These are phyloP conservation scores for Suhomyces vadensis DNA, from an alignment of 805 yeast genomes.

Conservation along the genomic window DNA sequence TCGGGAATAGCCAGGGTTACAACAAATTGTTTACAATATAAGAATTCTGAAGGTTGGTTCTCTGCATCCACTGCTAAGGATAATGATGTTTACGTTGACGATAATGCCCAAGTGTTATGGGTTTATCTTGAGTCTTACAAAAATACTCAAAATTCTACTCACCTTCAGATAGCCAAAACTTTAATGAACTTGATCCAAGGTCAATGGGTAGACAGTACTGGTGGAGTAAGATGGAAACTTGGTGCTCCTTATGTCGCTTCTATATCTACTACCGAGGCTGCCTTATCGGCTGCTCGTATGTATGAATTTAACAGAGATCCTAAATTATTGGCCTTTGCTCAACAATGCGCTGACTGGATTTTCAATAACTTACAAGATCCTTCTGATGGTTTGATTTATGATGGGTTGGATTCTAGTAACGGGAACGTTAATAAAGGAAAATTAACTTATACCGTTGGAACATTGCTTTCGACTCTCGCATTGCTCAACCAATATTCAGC, in stretches of 20 bases:
- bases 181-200: slow-evolving; percentile 10
- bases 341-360: slow-evolving; percentile 13
- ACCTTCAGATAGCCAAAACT: slow-evolving; percentile 10
- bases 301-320: slow-evolving; percentile 10
- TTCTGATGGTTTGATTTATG: slow-evolving; percentile 13
- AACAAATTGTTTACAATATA: slow-evolving; percentile 10
- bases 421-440: slow-evolving; percentile 14
- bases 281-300: slow-evolving; percentile 14
- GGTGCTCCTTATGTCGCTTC: slow-evolving; percentile 15
- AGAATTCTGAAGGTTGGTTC: slow-evolving; percentile 13
- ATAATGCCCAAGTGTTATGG: slow-evolving; percentile 18
- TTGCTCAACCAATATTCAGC: slow-evolving; percentile 11
- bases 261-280: slow-evolving; percentile 17
- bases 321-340: slow-evolving; percentile 10
- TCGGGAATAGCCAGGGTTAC: slow-evolving; percentile 5
- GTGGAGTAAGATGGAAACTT: slow-evolving; percentile 15
- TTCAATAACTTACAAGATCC: slow-evolving; percentile 16
- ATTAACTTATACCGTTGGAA: slow-evolving; percentile 17
- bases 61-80: slow-evolving; percentile 13
- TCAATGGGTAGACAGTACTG: slow-evolving; percentile 11
- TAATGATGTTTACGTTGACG: slow-evolving; percentile 16
- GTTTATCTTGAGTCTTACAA: slow-evolving; percentile 14
- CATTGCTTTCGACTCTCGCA: slow-evolving; percentile 13
- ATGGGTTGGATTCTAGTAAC: slow-evolving; percentile 10
- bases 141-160: slow-evolving; percentile 6